Evolutionary conservation across 148 eudicot genomes (phyloP).

Genomic region (Vaccinium darrowii): DNA sequence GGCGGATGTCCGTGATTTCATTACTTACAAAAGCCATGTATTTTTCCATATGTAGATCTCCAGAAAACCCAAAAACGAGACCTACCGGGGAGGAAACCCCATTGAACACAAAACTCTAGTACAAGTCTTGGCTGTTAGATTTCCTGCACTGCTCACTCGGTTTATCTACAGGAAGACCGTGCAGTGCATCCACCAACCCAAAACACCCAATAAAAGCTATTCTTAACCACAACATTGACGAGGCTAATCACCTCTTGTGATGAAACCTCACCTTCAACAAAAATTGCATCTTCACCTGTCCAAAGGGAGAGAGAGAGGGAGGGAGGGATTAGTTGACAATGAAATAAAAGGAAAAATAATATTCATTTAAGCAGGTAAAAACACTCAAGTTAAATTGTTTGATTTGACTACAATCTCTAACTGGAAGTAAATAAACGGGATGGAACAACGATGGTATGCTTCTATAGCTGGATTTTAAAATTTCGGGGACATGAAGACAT

Average conservation of each 20-base stretch:
- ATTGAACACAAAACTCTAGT: conserved; percentile 2
- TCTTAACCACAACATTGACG: neutral
- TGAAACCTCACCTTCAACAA: conserved; percentile 86
- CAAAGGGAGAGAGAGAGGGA: neutral
- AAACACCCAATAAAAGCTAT: conserved; percentile 12
- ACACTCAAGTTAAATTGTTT: neutral
- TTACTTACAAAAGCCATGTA: neutral
- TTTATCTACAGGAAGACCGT: neutral
- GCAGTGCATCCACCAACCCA: neutral
- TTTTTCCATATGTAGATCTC: conserved; percentile 27
- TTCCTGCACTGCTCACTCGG: neutral
- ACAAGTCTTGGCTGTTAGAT: too few relatives aligned
- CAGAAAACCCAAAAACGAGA: conserved; percentile 69
- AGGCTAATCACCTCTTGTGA: conserved; percentile 57
- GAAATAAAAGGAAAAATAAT: neutral
- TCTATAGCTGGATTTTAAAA: neutral
- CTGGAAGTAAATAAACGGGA: neutral
- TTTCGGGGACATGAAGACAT: neutral
- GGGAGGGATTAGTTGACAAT: neutral
- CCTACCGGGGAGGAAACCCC: conserved; percentile 25
- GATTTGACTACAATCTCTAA: neutral
- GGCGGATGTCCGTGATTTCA: neutral
- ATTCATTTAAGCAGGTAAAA: neutral
- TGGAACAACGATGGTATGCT: neutral
- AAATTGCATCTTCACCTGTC: conserved; percentile 96